Conservation (phyloP, 129 eudicot species). For the Arctium lappa region DNA sequence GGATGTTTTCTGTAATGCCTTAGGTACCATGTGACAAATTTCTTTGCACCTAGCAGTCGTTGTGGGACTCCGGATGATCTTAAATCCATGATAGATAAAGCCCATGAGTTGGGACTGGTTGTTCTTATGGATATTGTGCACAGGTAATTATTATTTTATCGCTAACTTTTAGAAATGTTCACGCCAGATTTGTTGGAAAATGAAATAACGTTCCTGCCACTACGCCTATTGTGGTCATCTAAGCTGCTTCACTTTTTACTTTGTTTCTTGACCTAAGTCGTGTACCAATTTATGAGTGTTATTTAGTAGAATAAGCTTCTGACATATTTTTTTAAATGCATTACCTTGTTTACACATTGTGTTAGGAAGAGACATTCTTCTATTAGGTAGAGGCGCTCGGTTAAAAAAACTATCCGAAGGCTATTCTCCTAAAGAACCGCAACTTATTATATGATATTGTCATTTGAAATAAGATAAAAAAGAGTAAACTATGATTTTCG, state of each 20-base stretch:
- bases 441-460: not conserved
- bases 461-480: not conserved
- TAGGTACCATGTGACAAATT: constrained; percentile 98
- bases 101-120: constrained; percentile 89
- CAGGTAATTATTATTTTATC: constrained; percentile 48
- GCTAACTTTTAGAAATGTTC: not conserved
- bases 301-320: not conserved
- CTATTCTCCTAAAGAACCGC: not conserved
- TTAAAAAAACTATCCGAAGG: too few species aligned
- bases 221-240: not conserved
- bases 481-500: not conserved
- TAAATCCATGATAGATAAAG: constrained; percentile 88
- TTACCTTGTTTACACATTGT: not conserved
- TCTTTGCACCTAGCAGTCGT: constrained; percentile 98
- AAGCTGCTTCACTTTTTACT: not conserved
- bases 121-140: constrained; percentile 99
- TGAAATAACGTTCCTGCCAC: not conserved
- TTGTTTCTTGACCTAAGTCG: not conserved
- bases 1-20: constrained; percentile 25
- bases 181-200: not conserved
- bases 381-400: too few species aligned
- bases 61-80: constrained; percentile 99
- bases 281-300: not conserved
- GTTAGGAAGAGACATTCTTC: not conserved
- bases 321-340: not conserved